Base-by-base conservation (phyloP, 306 rosid species). In the Amphicarpaea edgeworthii region DNA sequence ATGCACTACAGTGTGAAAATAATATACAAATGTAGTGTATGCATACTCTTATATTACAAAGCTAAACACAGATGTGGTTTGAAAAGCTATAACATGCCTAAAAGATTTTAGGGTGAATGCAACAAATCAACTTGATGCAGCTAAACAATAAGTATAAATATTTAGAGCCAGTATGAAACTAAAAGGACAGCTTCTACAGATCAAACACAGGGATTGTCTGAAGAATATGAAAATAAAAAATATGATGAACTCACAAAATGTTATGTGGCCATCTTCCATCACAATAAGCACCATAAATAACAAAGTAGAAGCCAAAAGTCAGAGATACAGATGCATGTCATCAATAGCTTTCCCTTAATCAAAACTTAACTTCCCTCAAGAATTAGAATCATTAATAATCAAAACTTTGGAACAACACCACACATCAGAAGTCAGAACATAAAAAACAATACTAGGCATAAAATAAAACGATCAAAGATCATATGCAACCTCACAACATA, bases 251-350 rank as follows among this genome's bases (percentile, higher is more conserved):
- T 71, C 71, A 20, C 9, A 65, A n/a, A 40, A 12, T 65, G n/a
- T 26, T 42, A 37, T 24, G 7, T 37, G 37, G 37, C 34, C 10
- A 74, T 63, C 10, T 30, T 54, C 26, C 54, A 69, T 62, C 71
- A 70, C 67, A 57, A 41, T 12, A 68, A 47, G 40, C 75, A 49
- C 59, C 37, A 41, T 9, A 75, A 64, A 64, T 7, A 78, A 30
- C 6, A 2, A 20, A 4, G 16, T 21, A 76, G 16, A 37, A 38
- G 7, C 67, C 24, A 76, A 77, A 78, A 50, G 41, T 12, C 19
- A 70, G 53, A 60, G 30, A 8, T 12, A 70, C 28, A 21, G 1
- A 63, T 23, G 38, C 55, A 53, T 32, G 20, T n/a, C 21, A 15
- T 14, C 61, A 20, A 38, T 60, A 53, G 32, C 62, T 19, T 19